Evolutionary conservation across 805 yeast genomes (phyloP), one percentile per base, ranked within the genome.

Genomic region (Metahyphopichia silvanorum): DNA sequence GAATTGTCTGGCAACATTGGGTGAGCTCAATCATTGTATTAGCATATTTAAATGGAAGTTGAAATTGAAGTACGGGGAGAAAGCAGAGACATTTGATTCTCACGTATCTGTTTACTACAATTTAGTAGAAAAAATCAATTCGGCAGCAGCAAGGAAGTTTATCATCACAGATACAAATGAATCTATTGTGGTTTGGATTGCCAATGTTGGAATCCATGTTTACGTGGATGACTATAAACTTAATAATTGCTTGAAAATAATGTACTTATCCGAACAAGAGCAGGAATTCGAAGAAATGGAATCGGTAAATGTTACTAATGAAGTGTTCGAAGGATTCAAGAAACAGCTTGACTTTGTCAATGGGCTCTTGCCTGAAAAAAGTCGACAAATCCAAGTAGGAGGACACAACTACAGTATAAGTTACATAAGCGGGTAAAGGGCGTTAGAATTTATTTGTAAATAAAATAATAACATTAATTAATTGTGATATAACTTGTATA

Each of bases 31-130:
- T n/a, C n/a, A n/a, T n/a, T n/a, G n/a, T n/a, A n/a, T n/a, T n/a
- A n/a, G n/a, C n/a, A n/a, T n/a, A n/a, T 64, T 65, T 57, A 82
- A 82, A 47, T 83, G 89, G 89, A 63, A 65, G 16, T 26, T 80
- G 2, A 35, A 38, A 6, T 43, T 79, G 11, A 32, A 40, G 2
- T 46, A 53, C 25, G 41, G 21, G 1, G 37, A 34, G 6, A 22
- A 19, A 30, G 32, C 1, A 11, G 69, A 61, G n/a, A 12, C 10
- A 0, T 76, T 57, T 32, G 43, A 53, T 1, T 65, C 71, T 0
- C 60, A 56, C 32, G 42, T 58, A 16, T 66, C 53, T 35, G 51
- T 66, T 0, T 69, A 64, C 35, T 60, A 59, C 23, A 45, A 57
- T 2, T 44, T 77, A 3, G 34, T 63, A n/a, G 69, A 65, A 39